Evolutionary conservation across 768 basidiomycete genomes (phyloP), one percentile per base, ranked within the genome.

Genomic region (Aureoboletus auriporus): DNA sequence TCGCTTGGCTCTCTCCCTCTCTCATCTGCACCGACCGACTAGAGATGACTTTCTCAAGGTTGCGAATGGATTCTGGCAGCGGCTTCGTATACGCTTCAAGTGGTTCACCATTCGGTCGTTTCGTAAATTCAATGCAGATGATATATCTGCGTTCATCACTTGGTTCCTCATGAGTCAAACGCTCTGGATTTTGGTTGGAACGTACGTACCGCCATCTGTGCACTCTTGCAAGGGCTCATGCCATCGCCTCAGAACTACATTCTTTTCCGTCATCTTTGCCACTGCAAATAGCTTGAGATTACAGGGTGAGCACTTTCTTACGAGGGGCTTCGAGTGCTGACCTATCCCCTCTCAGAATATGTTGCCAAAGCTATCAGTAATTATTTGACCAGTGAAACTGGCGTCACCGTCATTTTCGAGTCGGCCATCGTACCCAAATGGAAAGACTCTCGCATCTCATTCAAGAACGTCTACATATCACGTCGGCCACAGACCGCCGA

Each of bases 391-490:
- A 76, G 86, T 1, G 89, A 93, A 64, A 96, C 94, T 0, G 96
- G 96, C 2, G 83, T 95, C 36, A 93, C 84, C 12, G 84, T 99
- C 57, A 89, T 95, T 45, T 97, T 97, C 65, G 96, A 99, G 68
- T 93, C 90, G 5, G 96, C 96, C 28, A 94, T 98, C 58, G 94
- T 98, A 9, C 95, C 96, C 3, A 93, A 92, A 65, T 96, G 94
- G 93, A 89, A 92, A 53, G 91, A 94, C 59, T 94, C 93, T 9
- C 85, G 87, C 12, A 86, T 99, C 46, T 93, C 93, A 0, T 95
- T 99, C 78, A 92, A 92, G 65, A 96, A 97, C 57, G 94, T 98
- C 38, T 98, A 89, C 59, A 75, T 99, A 39, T 94, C 93, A 20
- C 84, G 92, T 9, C 78, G 92, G 6, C 87, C 90, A 3, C 52